A percentile compares a stretch with the other conserved stretches of the same genome.
Conservation (phyloP, 2,329 filamentous ascomycete genomes). For the Cercospora sp. region DNA sequence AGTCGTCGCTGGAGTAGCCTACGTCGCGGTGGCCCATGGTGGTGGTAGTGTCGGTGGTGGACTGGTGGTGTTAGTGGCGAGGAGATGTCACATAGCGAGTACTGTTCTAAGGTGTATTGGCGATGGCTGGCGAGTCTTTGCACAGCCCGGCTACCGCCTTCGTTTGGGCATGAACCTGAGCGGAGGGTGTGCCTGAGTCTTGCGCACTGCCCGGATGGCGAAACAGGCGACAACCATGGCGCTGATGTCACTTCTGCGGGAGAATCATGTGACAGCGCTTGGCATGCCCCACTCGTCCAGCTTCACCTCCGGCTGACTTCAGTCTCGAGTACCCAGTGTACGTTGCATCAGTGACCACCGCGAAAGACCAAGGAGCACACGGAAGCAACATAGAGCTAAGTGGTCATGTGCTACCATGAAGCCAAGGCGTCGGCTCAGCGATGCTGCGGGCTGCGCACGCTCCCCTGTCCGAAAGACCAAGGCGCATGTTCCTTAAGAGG, state of each 20-base stretch:
- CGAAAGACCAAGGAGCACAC: no score
- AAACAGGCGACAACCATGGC: background rate
- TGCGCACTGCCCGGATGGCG: background rate
- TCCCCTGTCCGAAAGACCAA: no score
- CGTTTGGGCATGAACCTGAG: background rate
- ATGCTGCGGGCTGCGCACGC: no score
- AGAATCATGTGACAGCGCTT: background rate
- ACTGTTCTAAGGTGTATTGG: background rate
- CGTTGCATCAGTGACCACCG: no score
- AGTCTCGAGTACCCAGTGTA: no score
- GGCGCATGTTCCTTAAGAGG: no score
- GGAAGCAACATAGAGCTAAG: no score
- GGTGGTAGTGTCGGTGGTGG: background rate
- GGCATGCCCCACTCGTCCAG: no score
- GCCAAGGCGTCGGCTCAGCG: no score
- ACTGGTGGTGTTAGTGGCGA: conserved; percentile 5
- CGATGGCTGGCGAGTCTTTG: conserved; percentile 2
- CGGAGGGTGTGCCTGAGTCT: background rate
- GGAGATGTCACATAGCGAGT: background rate
- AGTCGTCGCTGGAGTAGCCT: conserved; percentile 19
- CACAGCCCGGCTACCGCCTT: conserved; percentile 6
- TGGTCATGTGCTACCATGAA: no score
- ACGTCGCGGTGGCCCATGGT: conserved; percentile 16
- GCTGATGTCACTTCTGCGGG: background rate
- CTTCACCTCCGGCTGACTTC: no score